Evolutionary conservation across 495 filamentous ascomycete genomes (phyloP).

Genomic region (Penicillium turbatum): DNA sequence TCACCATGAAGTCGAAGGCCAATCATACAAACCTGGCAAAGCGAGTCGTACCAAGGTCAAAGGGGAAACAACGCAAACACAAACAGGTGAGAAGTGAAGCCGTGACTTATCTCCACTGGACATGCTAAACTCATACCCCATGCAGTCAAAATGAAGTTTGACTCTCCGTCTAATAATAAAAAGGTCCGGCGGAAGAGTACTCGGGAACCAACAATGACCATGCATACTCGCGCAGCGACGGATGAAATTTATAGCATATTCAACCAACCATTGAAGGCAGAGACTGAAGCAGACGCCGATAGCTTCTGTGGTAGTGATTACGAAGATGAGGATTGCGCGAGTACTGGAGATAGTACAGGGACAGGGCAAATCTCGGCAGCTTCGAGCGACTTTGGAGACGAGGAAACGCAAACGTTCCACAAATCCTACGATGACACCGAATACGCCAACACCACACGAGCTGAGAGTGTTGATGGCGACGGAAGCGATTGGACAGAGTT

Average conservation of each 20-base stretch:
- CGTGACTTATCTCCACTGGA: not conserved
- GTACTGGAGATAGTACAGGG: conserved; percentile 74
- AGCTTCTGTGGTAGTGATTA: conserved; percentile 51
- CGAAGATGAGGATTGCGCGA: conserved; percentile 74
- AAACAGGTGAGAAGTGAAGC: conserved; percentile 61
- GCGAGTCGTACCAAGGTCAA: conserved; percentile 70
- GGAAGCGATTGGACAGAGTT: conserved; percentile 77
- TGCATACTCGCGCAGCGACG: conserved; percentile 90
- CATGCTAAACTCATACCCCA: conserved; percentile 16
- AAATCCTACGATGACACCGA: conserved; percentile 42
- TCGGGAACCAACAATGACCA: conserved; percentile 88
- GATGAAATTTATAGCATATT: conserved; percentile 98
- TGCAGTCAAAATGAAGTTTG: conserved; percentile 84
- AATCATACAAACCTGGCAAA: conserved; percentile 36
- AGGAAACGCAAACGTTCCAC: conserved; percentile 49
- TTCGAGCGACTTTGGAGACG: conserved; percentile 62
- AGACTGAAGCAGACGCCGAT: conserved; percentile 40
- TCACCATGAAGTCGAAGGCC: conserved; percentile 31
- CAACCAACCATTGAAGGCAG: conserved; percentile 75
- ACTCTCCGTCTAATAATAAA: conserved; percentile 71
- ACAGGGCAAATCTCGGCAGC: conserved; percentile 62
- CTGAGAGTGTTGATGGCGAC: conserved; percentile 54
- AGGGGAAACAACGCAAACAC: conserved; percentile 53
- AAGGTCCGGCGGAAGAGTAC: conserved; percentile 73
- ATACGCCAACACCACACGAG: conserved; percentile 40